A percentile compares a stretch with the other conserved stretches of the same genome.
Conservation (phyloP, 805 yeast species). For the Sugiyamaella americana region DNA sequence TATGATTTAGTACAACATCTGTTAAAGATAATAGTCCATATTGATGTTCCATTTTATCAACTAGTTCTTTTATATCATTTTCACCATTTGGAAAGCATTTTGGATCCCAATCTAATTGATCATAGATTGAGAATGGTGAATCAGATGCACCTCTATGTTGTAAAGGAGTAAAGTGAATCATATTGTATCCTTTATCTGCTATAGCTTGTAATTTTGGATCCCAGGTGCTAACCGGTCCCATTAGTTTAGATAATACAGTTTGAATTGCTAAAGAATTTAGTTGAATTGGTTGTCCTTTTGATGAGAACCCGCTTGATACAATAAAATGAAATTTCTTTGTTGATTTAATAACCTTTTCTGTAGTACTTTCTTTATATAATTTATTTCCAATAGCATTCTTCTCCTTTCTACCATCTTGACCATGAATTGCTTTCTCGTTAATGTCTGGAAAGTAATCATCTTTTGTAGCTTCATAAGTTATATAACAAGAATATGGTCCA, state of each 20-base stretch:
- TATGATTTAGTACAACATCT: constrained; percentile 91
- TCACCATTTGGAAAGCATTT: constrained; percentile 48
- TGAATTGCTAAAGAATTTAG: constrained; percentile 77
- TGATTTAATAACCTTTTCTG: neutral
- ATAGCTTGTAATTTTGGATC: constrained; percentile 54
- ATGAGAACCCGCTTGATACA: constrained; percentile 67
- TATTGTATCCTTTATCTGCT: constrained; percentile 76
- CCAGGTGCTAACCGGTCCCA: constrained; percentile 70
- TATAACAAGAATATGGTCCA: constrained; percentile 74
- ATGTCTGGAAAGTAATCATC: constrained; percentile 15
- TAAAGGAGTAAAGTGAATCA: constrained; percentile 94
- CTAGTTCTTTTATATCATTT: constrained; percentile 48
- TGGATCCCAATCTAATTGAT: constrained; percentile 76
- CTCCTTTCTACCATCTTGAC: constrained; percentile 1
- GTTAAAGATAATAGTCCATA: constrained; percentile 71
- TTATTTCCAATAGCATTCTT: neutral
- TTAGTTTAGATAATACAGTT: constrained; percentile 86
- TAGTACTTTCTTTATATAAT: constrained; percentile 2
- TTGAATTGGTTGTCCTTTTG: constrained; percentile 53
- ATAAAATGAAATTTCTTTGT: constrained; percentile 61
- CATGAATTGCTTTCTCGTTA: neutral
- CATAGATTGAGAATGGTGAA: constrained; percentile 89
- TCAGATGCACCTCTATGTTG: constrained; percentile 84
- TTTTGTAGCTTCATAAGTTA: constrained; percentile 44
- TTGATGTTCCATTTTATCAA: constrained; percentile 44